Conservation (phyloP, 306 rosid genomes). For the Quercus alba region DNA sequence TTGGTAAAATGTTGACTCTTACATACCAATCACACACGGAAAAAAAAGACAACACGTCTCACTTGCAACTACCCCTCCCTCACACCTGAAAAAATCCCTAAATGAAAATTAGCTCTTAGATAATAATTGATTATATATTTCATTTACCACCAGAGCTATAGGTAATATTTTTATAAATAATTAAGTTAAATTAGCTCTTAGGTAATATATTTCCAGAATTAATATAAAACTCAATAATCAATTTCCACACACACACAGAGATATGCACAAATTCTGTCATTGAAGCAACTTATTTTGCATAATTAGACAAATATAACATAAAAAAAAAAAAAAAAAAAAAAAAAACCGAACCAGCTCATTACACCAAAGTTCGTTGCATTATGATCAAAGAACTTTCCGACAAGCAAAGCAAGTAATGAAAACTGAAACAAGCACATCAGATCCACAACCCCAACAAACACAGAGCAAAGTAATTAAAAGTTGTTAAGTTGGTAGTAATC, state of each 20-base stretch:
- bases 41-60: neutral
- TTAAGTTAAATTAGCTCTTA: neutral
- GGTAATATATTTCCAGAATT: neutral
- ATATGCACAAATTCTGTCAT: no score
- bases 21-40: neutral
- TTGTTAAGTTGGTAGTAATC: no score
- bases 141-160: neutral
- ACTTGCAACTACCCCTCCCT: neutral
- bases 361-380: neutral
- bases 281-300: neutral
- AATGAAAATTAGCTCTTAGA: neutral
- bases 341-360: neutral
- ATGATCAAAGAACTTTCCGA: neutral
- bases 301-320: neutral
- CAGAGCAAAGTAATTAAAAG: no score
- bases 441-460: neutral
- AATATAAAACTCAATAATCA: no score
- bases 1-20: neutral
- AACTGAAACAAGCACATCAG: neutral
- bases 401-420: neutral
- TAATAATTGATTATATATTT: neutral
- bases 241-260: neutral
- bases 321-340: neutral
- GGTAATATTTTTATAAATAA: neutral
- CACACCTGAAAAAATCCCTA: neutral